phyloP scores from a whole-genome alignment of 2,329 filamentous ascomycete genomes.

The Ascosphaera acerosa region DNA sequence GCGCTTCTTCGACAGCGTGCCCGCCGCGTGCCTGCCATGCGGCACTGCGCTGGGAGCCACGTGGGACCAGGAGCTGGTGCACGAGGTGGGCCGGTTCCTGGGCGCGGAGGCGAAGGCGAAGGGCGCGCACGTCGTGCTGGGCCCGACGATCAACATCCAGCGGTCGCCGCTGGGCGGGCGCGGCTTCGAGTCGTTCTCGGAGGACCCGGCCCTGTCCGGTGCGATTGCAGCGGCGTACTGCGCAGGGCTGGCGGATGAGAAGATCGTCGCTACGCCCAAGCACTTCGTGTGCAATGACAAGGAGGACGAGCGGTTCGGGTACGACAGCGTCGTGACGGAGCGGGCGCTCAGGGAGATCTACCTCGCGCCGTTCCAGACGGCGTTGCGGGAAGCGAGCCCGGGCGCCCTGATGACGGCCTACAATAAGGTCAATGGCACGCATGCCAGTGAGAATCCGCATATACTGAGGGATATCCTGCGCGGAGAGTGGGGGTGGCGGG shows the following conservation, averaged over 20 bases:
- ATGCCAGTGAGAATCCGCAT: slow-evolving; percentile 18
- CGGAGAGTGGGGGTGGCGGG: slow-evolving; percentile 23
- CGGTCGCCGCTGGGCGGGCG: slow-evolving; percentile 60
- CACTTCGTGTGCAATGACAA: slow-evolving; percentile 27
- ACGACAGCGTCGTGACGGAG: slow-evolving; percentile 20
- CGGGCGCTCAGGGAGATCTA: slow-evolving; percentile 37
- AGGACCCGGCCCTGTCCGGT: slow-evolving; percentile 55
- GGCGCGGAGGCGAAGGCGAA: slow-evolving; percentile 47
- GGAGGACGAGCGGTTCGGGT: slow-evolving; percentile 20
- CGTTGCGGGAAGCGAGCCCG: slow-evolving; percentile 28
- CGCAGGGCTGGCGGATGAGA: slow-evolving; percentile 45
- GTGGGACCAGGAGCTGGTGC: slow-evolving; percentile 47
- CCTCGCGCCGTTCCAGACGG: slow-evolving; percentile 36
- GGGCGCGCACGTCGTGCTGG: slow-evolving; percentile 47
- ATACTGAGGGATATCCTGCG: slow-evolving; percentile 20
- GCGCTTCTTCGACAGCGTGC: slow-evolving; percentile 38
- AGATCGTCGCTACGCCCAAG: slow-evolving; percentile 55
- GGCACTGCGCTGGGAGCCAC: slow-evolving; percentile 55
- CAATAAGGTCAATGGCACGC: slow-evolving; percentile 28
- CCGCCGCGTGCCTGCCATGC: slow-evolving; percentile 57
- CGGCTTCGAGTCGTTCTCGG: slow-evolving; percentile 70
- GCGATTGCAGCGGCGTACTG: slow-evolving; percentile 48
- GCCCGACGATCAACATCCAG: slow-evolving; percentile 60
- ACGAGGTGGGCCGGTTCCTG: slow-evolving; percentile 43
- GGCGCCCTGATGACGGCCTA: slow-evolving; percentile 34